Evolutionary conservation across 305 asterid genomes (phyloP), one percentile per base, ranked within the genome.

Genomic region (Fraxinus latifolia): DNA sequence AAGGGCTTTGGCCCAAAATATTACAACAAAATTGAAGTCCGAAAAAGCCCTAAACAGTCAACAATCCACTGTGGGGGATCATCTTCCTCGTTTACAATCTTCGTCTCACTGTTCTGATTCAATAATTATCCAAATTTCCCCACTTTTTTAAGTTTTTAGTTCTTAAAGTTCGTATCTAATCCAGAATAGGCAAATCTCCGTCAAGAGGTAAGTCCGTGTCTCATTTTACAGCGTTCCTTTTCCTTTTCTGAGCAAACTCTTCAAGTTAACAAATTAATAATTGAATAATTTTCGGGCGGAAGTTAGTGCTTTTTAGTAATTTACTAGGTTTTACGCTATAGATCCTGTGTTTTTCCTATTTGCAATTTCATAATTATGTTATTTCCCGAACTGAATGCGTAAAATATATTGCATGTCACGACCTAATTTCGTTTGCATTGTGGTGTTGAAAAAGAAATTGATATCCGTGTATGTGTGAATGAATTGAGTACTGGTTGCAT

Each of bases 31-130:
- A 37, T 37, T 3, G 33, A n/a, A 31, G 14, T 14, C 12, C 5
- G 11, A 11, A 62, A 77, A 75, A 80, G 81, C 84, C 83, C 84
- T 55, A 68, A 34, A 14, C 2, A 74, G 8, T 9, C 50, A 39
- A 9, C 15, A 42, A 8, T 42, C 50, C 50, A 42, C 50, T 42
- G 42, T 8, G 14, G 15, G 58, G 58, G n/a, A 47, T 14, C 19
- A 81, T 17, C 32, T 74, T 55, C 53, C 79, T 29, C 25, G 9
- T 58, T 81, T 68, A 29, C 85, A 79, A 53, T 77, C 77, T 77
- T 50, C 72, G 9, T 72, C 82, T 67, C 34, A 15, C 7, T 50
- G 60, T 75, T 82, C 25, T 55, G 62, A 12, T 74, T 36, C 77
- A 79, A 32, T 44, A 27, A 3, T 32, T 19, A 31, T 79, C 36